Evolutionary conservation across 495 filamentous ascomycete genomes (phyloP).

Genomic region (Aspergillus coremiiformis): DNA sequence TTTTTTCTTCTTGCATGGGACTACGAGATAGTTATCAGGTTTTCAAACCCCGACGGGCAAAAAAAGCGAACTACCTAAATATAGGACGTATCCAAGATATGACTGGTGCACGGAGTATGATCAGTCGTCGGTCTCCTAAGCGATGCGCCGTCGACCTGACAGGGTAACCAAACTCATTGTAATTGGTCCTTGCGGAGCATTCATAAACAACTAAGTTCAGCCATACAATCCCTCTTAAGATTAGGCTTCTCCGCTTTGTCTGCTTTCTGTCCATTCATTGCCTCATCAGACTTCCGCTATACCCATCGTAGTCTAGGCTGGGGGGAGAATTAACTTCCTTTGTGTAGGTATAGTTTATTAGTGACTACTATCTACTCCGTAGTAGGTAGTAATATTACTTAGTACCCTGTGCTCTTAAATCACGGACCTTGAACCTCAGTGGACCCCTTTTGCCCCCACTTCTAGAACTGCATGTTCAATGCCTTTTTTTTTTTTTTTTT

Average conservation of each 20-base stretch:
- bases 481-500: neutral
- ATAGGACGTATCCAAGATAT: neutral
- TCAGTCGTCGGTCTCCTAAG: neutral
- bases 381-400: neutral
- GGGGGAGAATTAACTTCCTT: neutral
- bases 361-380: too few relatives aligned
- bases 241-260: conserved; percentile 6
- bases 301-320: neutral
- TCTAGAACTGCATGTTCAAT: conserved; percentile 3
- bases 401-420: neutral
- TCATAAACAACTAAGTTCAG: neutral
- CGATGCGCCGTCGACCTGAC: neutral
- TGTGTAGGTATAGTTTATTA: too few relatives aligned
- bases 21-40: too few relatives aligned
- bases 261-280: conserved; percentile 3
- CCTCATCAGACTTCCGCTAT: neutral
- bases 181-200: neutral
- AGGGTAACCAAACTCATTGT: neutral
- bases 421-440: conserved; percentile 2
- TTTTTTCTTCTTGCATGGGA: neutral
- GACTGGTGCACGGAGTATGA: neutral
- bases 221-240: neutral
- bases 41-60: neutral
- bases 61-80: neutral
- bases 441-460: neutral